Conservation (phyloP, 2,329 filamentous ascomycete species). For the Hysterium pulicare region DNA sequence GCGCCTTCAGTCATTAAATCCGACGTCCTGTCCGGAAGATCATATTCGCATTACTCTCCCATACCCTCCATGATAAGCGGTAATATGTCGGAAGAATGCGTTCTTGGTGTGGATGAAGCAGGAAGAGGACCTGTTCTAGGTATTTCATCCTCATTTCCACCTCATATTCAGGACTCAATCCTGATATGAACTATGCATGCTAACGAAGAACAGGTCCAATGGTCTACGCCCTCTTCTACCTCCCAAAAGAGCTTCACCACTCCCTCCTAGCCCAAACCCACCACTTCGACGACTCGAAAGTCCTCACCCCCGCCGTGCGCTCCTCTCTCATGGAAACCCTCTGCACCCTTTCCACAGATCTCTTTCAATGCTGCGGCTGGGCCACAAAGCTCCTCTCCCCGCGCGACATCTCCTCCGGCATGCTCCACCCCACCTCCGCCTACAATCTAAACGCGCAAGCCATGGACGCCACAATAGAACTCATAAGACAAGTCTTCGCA, state of each 20-base stretch:
- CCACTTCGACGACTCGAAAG: conserved; percentile 94
- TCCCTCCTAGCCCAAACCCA: conserved; percentile 73
- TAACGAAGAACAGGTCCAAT: too few species aligned
- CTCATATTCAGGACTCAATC: background rate
- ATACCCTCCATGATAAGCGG: conserved; percentile 40
- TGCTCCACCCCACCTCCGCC: conserved; percentile 60
- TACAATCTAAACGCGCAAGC: conserved; percentile 98
- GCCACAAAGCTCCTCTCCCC: conserved; percentile 78
- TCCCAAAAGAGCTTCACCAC: conserved; percentile 62
- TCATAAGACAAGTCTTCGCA: conserved; percentile 75
- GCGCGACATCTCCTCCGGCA: conserved; percentile 73
- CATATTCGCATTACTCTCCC: conserved; percentile 48
- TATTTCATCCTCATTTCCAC: conserved; percentile 52
- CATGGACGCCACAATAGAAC: conserved; percentile 80
- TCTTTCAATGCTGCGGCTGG: conserved; percentile 72
- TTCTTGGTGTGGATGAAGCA: conserved; percentile 89
- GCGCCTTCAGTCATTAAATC: conserved; percentile 44
- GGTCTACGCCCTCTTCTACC: conserved; percentile 70
- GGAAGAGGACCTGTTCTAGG: conserved; percentile 91
- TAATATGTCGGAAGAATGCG: conserved; percentile 58
- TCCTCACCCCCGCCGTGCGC: conserved; percentile 76
- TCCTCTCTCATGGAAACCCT: conserved; percentile 68
- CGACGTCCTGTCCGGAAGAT: conserved; percentile 41
- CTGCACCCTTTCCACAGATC: conserved; percentile 61
- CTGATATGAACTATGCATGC: too few species aligned